These are phyloP conservation scores for Backusella macrospora DNA, from an alignment of 192 early-diverging fungal species.

Conservation along the genomic window DNA sequence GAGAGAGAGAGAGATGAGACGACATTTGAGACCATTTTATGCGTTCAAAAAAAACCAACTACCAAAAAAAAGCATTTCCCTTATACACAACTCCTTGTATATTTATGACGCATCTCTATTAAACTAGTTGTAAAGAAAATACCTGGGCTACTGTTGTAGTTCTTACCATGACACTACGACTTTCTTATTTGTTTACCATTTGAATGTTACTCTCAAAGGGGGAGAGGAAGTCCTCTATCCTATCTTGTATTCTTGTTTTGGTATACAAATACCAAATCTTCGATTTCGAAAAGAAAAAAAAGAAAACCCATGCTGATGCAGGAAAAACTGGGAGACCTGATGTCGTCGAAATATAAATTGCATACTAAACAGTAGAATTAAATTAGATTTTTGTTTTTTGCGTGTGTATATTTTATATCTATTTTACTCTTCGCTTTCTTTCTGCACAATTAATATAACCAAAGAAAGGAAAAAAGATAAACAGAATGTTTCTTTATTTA, in stretches of 20 bases:
- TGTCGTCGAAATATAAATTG: slow-evolving; percentile 24
- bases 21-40: slow-evolving; percentile 30
- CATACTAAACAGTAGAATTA: slow-evolving; percentile 3
- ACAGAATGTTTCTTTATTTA: too few relatives aligned
- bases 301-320: neutral
- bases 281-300: neutral
- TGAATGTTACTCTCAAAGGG: too few relatives aligned
- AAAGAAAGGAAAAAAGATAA: neutral
- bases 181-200: too few relatives aligned
- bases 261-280: too few relatives aligned
- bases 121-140: too few relatives aligned
- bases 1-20: neutral
- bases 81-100: neutral
- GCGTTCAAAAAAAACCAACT: neutral
- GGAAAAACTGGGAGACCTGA: neutral
- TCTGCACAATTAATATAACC: slow-evolving; percentile 16
- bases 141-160: too few relatives aligned
- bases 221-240: too few relatives aligned
- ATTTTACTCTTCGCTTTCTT: neutral
- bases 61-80: too few relatives aligned
- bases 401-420: too few relatives aligned
- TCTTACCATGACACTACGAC: too few relatives aligned
- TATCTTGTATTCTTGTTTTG: neutral
- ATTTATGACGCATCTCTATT: too few relatives aligned
- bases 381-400: too few relatives aligned